Evolutionary conservation across 2,329 filamentous ascomycete species (phyloP), one percentile per base, ranked within the genome.

Genomic region (Acrodontium crateriforme): DNA sequence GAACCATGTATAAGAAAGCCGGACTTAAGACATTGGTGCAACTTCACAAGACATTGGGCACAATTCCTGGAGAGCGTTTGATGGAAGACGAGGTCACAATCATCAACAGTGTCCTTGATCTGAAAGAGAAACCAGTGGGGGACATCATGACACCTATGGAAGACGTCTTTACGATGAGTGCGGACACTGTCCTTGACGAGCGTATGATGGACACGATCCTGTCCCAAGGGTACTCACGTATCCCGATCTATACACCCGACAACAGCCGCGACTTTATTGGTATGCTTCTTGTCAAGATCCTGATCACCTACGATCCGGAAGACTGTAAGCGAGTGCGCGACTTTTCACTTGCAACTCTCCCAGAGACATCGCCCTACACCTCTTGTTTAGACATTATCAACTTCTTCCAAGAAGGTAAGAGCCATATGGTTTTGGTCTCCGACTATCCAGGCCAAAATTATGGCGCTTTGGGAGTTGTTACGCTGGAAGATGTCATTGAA

Each of bases 331-430:
- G 73, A 12, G 89, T 98, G 18, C 71, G 78, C 36, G 87, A 95
- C 36, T 94, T 98, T 50, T 76, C 84, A 6, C 65, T 98, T 27
- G 89, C 89, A 9, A 94, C 89, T 1, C 71, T 98, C 5, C 89
- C 91, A 2, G 89, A 98, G 55, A 98, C 89, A 0, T 73, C 82
- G 7, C 83, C 89, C 0, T 83, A 94, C 50, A 98, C 89, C 0
- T 94, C 85, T 59, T 98, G 89, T 52, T 60, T 98, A 31, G 89
- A 98, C 53, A 95, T 98, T 46, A 83, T 98, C 59, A 98, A 98
- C 60, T 98, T 94, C 57, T 98, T 98, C 62, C 89, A 98, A 55
- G 89, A 98, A 62, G 89, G 89, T 45, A 98, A 98, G 54, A 93
- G 85, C 2, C 89, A 98, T 55, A 93, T 98, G 85, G 87, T 95